Evolutionary conservation across 1,284 basidiomycete genomes (phyloP), one percentile per base, ranked within the genome.

Genomic region (Gomphus bonarii): DNA sequence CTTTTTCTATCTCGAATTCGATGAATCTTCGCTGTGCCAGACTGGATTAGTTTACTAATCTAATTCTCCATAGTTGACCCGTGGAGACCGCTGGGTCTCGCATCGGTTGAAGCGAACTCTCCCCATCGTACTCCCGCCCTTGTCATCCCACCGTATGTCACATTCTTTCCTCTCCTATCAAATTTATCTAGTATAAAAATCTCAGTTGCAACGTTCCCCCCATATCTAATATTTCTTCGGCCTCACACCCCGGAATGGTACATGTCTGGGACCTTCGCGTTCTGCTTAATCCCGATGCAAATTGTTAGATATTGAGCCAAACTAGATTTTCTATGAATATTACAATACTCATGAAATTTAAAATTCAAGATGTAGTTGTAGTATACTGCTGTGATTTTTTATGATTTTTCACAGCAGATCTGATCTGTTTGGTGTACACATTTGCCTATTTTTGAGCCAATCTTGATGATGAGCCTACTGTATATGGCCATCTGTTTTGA

Each of bases 11-110:
- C 8, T 3, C 12, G 20, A 22, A 25, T 44, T 10, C 20, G 3
- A 44, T 44, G 2, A 14, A 25, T 44, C 20, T n/a, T 22, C 2
- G 43, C 43, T 3, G 20, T 12, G 7, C 20, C 10, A 12, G 43
- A 44, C 20, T 44, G n/a, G 8, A 8, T 40, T 18, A 12, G 20
- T 50, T 40, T 18, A 25, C 43, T 50, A 16, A 44, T 5, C 1
- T 8, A 44, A n/a, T 20, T 18, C 7, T 18, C 14, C 38, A 3
- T 55, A 78, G 76, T 77, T 60, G 76, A 78, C 62, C 76, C 76
- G 4, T 78, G 76, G 76, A 65, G 76, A n/a, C 77, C 75, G 8
- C 73, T 77, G 75, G 73, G 75, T 1, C 67, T 78, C 2, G 75
- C 74, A 5, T 77, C 76, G 8, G 76, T 76, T 47, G 76, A 78